Percentiles rank a stretch among this genome's conserved stretches.
Evolutionary conservation across 208 protist species (phyloP).

Genomic region (Trypanosoma melophagium): DNA sequence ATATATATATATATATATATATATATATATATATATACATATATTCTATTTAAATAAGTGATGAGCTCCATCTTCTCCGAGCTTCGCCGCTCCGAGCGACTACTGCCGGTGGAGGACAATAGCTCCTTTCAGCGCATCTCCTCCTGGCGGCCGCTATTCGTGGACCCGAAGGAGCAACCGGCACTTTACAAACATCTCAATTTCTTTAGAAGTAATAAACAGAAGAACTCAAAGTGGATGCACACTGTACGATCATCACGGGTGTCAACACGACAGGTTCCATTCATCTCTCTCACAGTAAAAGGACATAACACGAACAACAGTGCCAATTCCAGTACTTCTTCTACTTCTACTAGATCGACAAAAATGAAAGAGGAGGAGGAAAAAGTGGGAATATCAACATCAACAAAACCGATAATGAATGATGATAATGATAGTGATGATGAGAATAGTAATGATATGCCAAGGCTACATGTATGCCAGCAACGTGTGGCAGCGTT

Average conservation of each 20-base stretch:
- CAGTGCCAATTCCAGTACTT: background rate
- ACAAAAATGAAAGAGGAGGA: too few relatives aligned
- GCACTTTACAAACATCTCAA: slow-evolving; percentile 46
- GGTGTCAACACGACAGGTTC: slow-evolving; percentile 40
- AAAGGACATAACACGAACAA: background rate
- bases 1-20: too few relatives aligned
- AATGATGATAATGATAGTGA: background rate
- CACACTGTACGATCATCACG: slow-evolving; percentile 46
- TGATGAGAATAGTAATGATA: background rate
- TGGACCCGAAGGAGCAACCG: slow-evolving; percentile 27
- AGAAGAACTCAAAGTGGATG: slow-evolving; percentile 33
- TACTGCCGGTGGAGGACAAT: slow-evolving; percentile 53
- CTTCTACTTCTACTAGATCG: too few relatives aligned
- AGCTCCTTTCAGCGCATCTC: slow-evolving; percentile 34
- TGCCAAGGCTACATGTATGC: background rate
- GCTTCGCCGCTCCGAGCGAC: slow-evolving; percentile 45
- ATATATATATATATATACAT: too few relatives aligned
- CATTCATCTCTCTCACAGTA: slow-evolving; percentile 31
- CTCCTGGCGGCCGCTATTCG: slow-evolving; percentile 36
- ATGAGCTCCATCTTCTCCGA: slow-evolving; percentile 50
- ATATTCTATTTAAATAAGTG: background rate
- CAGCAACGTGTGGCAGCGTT: slow-evolving; percentile 37
- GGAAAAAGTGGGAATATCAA: background rate
- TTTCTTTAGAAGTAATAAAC: slow-evolving; percentile 32
- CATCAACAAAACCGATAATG: background rate